Conservation (phyloP, 2,329 filamentous ascomycete species). For the Drechslerella coelobrocha region DNA sequence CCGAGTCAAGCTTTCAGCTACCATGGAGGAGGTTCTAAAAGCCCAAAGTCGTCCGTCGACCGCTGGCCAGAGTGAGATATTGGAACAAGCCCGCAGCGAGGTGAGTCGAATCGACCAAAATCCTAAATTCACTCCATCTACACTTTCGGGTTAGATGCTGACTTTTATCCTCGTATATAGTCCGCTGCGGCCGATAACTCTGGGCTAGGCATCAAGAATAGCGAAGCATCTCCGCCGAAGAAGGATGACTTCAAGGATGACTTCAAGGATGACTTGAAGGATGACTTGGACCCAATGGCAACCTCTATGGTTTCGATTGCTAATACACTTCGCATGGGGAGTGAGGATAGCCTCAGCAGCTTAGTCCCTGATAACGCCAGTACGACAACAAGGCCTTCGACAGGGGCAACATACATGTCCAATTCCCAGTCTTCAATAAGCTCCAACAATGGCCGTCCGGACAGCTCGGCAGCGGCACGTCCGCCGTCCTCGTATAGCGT, state of each 20-base stretch:
- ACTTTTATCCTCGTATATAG: slow-evolving; percentile 4
- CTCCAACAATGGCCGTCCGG: slow-evolving; percentile 21
- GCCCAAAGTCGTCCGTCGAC: slow-evolving; percentile 42
- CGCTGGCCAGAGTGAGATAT: slow-evolving; percentile 23
- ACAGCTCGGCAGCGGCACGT: slow-evolving; percentile 27
- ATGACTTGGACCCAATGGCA: slow-evolving; percentile 5
- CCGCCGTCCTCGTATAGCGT: slow-evolving; percentile 38
- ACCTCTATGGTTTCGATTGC: slow-evolving; percentile 15
- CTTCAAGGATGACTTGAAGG: too few species aligned
- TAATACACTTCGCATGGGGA: slow-evolving; percentile 23
- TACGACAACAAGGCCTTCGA: slow-evolving; percentile 31
- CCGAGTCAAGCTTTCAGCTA: slow-evolving; percentile 17
- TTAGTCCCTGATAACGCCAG: slow-evolving; percentile 17
- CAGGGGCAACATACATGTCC: slow-evolving; percentile 31
- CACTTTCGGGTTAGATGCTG: not conserved
- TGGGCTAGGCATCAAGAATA: not conserved
- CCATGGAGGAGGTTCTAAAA: slow-evolving; percentile 37
- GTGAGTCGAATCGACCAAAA: slow-evolving; percentile 12
- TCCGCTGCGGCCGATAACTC: not conserved
- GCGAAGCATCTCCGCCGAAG: not conserved
- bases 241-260: too few species aligned
- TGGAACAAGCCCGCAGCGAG: slow-evolving; percentile 23
- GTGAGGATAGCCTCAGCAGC: slow-evolving; percentile 22
- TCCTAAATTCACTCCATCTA: not conserved
- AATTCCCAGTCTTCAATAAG: slow-evolving; percentile 37